Conservation (phyloP, 805 yeast species). For the Candida quercuum region DNA sequence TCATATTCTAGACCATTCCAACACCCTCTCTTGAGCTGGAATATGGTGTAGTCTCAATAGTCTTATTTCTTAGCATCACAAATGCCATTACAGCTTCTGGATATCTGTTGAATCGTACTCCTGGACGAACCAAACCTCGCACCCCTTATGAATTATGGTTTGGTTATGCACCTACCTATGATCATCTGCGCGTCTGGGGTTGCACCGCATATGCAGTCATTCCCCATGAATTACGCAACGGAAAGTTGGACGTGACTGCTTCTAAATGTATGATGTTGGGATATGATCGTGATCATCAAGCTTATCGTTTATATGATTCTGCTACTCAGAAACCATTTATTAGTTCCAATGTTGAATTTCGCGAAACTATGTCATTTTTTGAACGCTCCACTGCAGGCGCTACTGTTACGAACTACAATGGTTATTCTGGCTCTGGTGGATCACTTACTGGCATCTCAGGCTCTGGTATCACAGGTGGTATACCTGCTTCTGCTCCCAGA, state of each 20-base stretch:
- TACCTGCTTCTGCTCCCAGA: no score
- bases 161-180: not conserved
- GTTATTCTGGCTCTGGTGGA: no score
- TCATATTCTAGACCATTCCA: no score
- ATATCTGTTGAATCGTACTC: not conserved
- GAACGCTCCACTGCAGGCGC: no score
- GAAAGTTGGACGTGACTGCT: not conserved
- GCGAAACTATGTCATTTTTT: no score
- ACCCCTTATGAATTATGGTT: conserved; percentile 1
- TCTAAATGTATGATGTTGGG: conserved; percentile 1
- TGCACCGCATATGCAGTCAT: conserved; percentile 1
- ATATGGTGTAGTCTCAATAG: not conserved
- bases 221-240: conserved; percentile 1
- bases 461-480: no score
- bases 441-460: no score
- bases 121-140: not conserved
- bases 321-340: not conserved
- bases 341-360: not conserved
- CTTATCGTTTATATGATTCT: conserved; percentile 2
- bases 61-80: not conserved
- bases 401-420: no score
- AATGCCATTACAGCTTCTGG: not conserved
- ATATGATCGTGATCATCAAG: conserved; percentile 3
- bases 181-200: conserved; percentile 5
- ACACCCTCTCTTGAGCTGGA: conserved; percentile 21